Conservation (phyloP, 2,329 filamentous ascomycete species). For the Colletotrichum tabaci region DNA sequence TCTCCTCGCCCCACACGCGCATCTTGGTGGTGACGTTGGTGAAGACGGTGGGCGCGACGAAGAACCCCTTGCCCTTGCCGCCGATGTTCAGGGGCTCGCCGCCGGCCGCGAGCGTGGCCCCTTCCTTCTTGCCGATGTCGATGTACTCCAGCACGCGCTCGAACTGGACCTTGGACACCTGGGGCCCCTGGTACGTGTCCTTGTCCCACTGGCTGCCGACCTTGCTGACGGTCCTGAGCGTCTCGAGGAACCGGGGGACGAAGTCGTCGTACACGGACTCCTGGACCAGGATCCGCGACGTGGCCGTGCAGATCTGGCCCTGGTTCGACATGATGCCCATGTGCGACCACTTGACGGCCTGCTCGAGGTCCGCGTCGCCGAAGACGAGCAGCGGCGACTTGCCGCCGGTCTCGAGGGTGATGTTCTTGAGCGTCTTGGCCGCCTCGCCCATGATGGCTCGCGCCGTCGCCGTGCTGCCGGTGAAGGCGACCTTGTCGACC, state of each 20-base stretch:
- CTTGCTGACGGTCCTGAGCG: constrained; percentile 69
- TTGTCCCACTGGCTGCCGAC: constrained; percentile 80
- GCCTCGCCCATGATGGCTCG: constrained; percentile 84
- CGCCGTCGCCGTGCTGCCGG: constrained; percentile 80
- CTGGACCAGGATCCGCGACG: constrained; percentile 77
- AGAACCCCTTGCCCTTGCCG: constrained; percentile 58
- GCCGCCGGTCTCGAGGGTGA: constrained; percentile 77
- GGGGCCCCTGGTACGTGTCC: constrained; percentile 81
- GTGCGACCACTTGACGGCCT: constrained; percentile 74
- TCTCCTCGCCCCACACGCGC: constrained; percentile 62
- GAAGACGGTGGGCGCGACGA: constrained; percentile 63
- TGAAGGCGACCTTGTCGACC: constrained; percentile 85
- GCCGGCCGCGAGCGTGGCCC: constrained; percentile 75
- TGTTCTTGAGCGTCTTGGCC: constrained; percentile 74
- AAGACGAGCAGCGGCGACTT: constrained; percentile 78
- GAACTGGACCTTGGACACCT: constrained; percentile 80
- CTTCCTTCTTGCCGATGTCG: constrained; percentile 77
- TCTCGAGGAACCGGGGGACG: constrained; percentile 71
- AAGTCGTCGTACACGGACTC: constrained; percentile 75
- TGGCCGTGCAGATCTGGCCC: constrained; percentile 77
- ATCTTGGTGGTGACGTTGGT: constrained; percentile 58
- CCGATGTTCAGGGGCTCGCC: constrained; percentile 60
- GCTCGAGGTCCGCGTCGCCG: constrained; percentile 75
- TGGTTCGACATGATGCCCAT: constrained; percentile 71
- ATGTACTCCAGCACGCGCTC: constrained; percentile 80